Conservation (phyloP, 805 yeast species). For the Hanseniaspora nectarophila region DNA sequence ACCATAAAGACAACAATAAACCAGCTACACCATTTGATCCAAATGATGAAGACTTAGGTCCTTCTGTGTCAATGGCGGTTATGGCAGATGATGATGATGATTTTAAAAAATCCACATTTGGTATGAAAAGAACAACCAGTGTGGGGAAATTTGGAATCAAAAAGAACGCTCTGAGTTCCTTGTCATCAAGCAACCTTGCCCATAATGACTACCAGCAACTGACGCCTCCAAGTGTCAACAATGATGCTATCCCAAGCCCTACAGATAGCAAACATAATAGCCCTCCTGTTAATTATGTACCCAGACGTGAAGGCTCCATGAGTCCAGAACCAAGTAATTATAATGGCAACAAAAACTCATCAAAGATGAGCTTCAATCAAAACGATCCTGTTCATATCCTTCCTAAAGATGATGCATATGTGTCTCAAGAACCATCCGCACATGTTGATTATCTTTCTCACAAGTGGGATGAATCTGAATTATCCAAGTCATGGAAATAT, state of each 20-base stretch:
- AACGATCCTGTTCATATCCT: slow-evolving; percentile 18
- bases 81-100: slow-evolving; percentile 62
- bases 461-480: slow-evolving; percentile 89
- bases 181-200: slow-evolving; percentile 12
- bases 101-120: slow-evolving; percentile 58
- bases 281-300: slow-evolving; percentile 6
- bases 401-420: slow-evolving; percentile 78
- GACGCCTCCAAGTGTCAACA: slow-evolving; percentile 6
- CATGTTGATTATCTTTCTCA: slow-evolving; percentile 94
- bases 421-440: slow-evolving; percentile 66
- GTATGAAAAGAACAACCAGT: slow-evolving; percentile 68
- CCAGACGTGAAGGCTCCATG: background rate
- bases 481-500: slow-evolving; percentile 91
- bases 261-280: background rate
- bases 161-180: slow-evolving; percentile 24
- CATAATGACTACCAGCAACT: background rate
- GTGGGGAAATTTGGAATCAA: slow-evolving; percentile 64
- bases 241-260: background rate
- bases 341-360: slow-evolving; percentile 20
- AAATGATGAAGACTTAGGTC: slow-evolving; percentile 28
- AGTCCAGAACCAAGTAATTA: slow-evolving; percentile 13
- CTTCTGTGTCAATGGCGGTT: slow-evolving; percentile 39
- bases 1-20: slow-evolving; percentile 5
- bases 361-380: slow-evolving; percentile 7
- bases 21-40: slow-evolving; percentile 8